phyloP scores from a whole-genome alignment of 257 asterid species.

The Przewalskia tangutica region DNA sequence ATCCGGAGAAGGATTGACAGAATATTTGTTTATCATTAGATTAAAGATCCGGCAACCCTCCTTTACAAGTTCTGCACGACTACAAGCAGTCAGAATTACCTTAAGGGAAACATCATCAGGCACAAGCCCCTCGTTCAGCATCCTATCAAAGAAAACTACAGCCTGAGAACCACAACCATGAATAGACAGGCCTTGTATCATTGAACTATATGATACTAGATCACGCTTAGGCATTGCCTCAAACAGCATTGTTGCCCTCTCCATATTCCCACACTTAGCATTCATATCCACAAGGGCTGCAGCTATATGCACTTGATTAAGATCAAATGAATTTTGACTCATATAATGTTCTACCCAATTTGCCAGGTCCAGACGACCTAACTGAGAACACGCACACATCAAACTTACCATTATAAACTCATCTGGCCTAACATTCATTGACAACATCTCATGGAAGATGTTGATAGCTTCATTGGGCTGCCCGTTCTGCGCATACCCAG shows the following conservation, averaged over 20 bases:
- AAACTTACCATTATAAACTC: constrained; percentile 59
- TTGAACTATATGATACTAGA: constrained; percentile 50
- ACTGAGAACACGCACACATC: constrained; percentile 70
- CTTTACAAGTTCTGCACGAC: constrained; percentile 48
- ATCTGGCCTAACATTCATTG: constrained; percentile 38
- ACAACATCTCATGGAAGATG: constrained; percentile 38
- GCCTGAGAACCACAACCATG: constrained; percentile 48
- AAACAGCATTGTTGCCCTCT: constrained; percentile 40
- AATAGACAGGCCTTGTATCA: constrained; percentile 65
- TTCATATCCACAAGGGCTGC: constrained; percentile 75
- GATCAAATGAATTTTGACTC: constrained; percentile 25
- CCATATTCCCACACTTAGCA: constrained; percentile 73
- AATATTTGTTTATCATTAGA: constrained; percentile 31
- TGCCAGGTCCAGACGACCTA: constrained; percentile 56
- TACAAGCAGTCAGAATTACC: constrained; percentile 50
- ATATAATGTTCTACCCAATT: constrained; percentile 50
- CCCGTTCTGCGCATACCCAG: constrained; percentile 65
- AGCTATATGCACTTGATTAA: constrained; percentile 33
- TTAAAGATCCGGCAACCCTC: constrained; percentile 48
- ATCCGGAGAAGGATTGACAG: constrained; percentile 48
- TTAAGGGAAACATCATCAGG: constrained; percentile 70
- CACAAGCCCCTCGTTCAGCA: constrained; percentile 52
- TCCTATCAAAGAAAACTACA: constrained; percentile 39
- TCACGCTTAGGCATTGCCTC: constrained; percentile 48
- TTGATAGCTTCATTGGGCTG: constrained; percentile 48